Evolutionary conservation across 345 rosid species (phyloP).

Genomic region (Pugionium cornutum): DNA sequence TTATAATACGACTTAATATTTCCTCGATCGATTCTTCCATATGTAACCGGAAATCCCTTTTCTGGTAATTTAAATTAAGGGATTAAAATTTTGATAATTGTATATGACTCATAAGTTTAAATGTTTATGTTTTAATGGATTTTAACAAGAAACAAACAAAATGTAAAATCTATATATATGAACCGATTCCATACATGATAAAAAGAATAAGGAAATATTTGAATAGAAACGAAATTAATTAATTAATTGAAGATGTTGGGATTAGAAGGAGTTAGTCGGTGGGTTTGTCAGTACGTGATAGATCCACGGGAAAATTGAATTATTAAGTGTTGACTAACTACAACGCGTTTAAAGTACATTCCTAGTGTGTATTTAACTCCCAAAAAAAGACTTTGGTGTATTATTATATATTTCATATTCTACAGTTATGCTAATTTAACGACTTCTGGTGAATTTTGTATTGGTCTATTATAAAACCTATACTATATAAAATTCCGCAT

Average conservation of each 20-base stretch:
- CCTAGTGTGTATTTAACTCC: not conserved
- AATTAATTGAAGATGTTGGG: constrained; percentile 1
- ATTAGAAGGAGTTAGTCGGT: constrained; percentile 33
- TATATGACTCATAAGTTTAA: not conserved
- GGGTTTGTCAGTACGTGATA: constrained; percentile 35
- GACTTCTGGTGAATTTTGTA: too few species aligned
- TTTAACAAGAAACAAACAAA: not conserved
- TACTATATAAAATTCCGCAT: too few species aligned
- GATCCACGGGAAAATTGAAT: constrained; percentile 24
- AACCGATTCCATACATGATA: not conserved
- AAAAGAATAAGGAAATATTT: not conserved
- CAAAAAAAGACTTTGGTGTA: too few species aligned
- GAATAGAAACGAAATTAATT: not conserved
- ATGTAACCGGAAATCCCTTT: not conserved
- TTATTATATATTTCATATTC: too few species aligned
- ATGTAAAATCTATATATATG: not conserved
- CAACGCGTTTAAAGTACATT: constrained; percentile 23
- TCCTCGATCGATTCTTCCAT: constrained; percentile 13
- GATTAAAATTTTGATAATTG: not conserved
- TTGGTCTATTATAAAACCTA: too few species aligned
- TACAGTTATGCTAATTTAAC: too few species aligned
- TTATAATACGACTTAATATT: not conserved
- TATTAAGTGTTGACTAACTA: constrained; percentile 32
- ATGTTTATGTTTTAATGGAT: not conserved
- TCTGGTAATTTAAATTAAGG: too few species aligned